A percentile compares a stretch with the other conserved stretches of the same genome.
These are phyloP conservation scores for Podaxis sp. DNA, from an alignment of 768 basidiomycete genomes.

Conservation along the genomic window DNA sequence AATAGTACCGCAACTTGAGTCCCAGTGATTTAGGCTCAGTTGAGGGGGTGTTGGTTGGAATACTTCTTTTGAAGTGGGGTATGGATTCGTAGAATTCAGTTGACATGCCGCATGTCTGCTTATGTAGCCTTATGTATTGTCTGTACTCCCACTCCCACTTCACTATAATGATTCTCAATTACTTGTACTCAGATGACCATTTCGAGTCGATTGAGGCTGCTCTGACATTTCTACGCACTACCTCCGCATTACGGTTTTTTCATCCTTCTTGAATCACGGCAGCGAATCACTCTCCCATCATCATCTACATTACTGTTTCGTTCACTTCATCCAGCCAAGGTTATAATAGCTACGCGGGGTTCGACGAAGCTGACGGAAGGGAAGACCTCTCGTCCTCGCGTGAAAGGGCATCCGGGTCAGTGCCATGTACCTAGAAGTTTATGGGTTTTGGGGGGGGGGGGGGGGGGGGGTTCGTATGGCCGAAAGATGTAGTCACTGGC, in stretches of 20 bases:
- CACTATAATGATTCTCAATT: not conserved
- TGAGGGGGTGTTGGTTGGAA: not conserved
- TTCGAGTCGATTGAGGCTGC: not conserved
- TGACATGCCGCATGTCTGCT: slow-evolving; percentile 1
- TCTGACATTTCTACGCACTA: slow-evolving; percentile 3
- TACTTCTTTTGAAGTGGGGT: not conserved
- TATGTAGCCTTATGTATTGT: not conserved
- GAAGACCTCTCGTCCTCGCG: not conserved
- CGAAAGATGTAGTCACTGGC: not conserved
- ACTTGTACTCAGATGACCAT: slow-evolving; percentile 4
- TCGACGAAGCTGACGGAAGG: not conserved
- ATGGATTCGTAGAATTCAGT: not conserved
- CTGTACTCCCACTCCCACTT: not conserved
- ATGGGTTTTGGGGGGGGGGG: not conserved
- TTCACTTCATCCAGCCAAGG: not conserved
- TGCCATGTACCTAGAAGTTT: not conserved
- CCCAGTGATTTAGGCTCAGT: not conserved
- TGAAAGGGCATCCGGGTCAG: not conserved
- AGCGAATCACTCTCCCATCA: not conserved
- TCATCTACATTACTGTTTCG: not conserved
- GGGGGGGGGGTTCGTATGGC: not conserved
- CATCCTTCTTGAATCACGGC: not conserved
- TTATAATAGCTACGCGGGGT: not conserved
- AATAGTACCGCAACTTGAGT: not conserved
- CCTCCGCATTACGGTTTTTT: slow-evolving; percentile 6